These are phyloP conservation scores for Stramenopiles sp. DNA, from an alignment of 352 stramenopile species.

Conservation along the genomic window DNA sequence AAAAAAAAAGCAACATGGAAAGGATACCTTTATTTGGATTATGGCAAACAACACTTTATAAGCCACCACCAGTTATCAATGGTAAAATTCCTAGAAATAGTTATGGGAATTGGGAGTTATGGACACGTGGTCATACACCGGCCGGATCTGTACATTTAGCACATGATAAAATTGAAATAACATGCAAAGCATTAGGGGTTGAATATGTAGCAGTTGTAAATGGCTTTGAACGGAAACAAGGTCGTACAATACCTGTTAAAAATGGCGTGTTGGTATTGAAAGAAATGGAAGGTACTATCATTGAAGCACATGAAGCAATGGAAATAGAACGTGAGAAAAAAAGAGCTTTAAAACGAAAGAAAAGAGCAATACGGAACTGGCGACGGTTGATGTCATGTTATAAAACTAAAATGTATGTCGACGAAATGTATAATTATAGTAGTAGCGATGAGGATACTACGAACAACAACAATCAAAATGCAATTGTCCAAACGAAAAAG, in stretches of 20 bases:
- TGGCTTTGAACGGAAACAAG: slow-evolving; percentile 44
- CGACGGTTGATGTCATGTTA: background rate
- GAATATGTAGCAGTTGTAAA: slow-evolving; percentile 51
- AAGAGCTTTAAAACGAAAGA: background rate
- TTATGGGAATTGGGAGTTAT: slow-evolving; percentile 61
- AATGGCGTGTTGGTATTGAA: slow-evolving; percentile 42
- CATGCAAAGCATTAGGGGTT: slow-evolving; percentile 40
- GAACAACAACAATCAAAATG: too few relatives aligned
- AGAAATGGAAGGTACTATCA: background rate
- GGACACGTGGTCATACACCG: slow-evolving; percentile 42
- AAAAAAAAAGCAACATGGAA: background rate
- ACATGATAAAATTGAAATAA: slow-evolving; percentile 34
- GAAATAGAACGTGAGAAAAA: background rate
- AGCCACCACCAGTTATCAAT: slow-evolving; percentile 31
- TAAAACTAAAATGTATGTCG: background rate
- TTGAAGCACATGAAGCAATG: background rate
- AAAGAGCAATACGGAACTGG: background rate
- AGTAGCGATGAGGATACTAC: too few relatives aligned
- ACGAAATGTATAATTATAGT: background rate
- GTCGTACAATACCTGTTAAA: slow-evolving; percentile 35
- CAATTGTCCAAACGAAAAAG: too few relatives aligned
- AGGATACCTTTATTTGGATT: slow-evolving; percentile 33
- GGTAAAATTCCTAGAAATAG: slow-evolving; percentile 48
- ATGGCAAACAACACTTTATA: slow-evolving; percentile 46
- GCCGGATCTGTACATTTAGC: slow-evolving; percentile 34